phyloP scores from a whole-genome alignment of 495 filamentous ascomycete genomes.

The Rusavskia elegans region DNA sequence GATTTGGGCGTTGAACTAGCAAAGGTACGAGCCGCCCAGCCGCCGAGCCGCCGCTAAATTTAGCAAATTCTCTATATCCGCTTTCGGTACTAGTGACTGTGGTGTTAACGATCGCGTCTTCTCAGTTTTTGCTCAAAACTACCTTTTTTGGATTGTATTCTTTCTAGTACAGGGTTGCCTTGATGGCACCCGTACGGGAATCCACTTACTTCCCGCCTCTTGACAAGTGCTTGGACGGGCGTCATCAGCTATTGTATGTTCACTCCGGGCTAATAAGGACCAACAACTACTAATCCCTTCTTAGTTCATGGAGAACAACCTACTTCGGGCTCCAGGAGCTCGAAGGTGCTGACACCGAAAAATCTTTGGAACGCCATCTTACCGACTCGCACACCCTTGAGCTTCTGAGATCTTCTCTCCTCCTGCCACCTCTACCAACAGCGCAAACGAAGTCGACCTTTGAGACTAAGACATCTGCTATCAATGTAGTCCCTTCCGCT shows the following conservation, averaged over 20 bases:
- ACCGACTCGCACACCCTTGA: slow-evolving; percentile 41
- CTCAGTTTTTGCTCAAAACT: neutral
- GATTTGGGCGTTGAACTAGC: too few species aligned
- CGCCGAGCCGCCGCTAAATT: too few species aligned
- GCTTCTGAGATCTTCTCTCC: slow-evolving; percentile 47
- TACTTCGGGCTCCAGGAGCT: slow-evolving; percentile 47
- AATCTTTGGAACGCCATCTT: slow-evolving; percentile 7
- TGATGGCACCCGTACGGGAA: slow-evolving; percentile 53
- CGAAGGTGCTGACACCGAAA: slow-evolving; percentile 24
- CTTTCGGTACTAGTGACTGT: neutral
- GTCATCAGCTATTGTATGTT: slow-evolving; percentile 40
- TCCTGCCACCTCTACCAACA: slow-evolving; percentile 42
- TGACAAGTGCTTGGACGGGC: slow-evolving; percentile 45
- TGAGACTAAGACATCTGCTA: slow-evolving; percentile 79
- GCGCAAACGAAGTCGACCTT: slow-evolving; percentile 53
- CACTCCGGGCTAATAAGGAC: slow-evolving; percentile 3
- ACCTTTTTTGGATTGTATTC: neutral
- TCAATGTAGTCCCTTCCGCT: slow-evolving; percentile 59
- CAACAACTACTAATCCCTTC: slow-evolving; percentile 7
- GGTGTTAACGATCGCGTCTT: neutral
- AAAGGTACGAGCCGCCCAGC: too few species aligned
- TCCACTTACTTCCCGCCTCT: slow-evolving; percentile 43
- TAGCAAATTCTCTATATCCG: too few species aligned
- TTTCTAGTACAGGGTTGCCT: slow-evolving; percentile 17
- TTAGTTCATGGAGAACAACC: slow-evolving; percentile 62